phyloP scores from a whole-genome alignment of 106 monocot species.

The Dactylorhiza incarnata region DNA sequence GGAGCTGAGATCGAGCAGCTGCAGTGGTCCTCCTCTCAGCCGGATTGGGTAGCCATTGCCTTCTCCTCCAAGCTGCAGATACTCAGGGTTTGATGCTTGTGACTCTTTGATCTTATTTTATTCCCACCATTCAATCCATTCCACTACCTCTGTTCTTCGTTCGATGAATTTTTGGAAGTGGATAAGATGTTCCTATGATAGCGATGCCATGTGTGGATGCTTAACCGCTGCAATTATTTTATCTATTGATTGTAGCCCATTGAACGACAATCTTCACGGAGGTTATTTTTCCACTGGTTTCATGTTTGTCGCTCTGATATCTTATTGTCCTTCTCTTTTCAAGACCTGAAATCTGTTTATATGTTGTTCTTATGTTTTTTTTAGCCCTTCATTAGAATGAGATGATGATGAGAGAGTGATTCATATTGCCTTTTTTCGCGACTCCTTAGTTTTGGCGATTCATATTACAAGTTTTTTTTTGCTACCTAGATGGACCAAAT shows the following conservation, averaged over 20 bases:
- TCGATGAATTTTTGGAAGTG: too few species aligned
- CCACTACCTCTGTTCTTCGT: background rate
- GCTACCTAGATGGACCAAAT: too few species aligned
- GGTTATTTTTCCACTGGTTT: background rate
- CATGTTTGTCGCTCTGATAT: background rate
- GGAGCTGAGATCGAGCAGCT: slow-evolving; percentile 98
- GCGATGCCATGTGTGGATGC: background rate
- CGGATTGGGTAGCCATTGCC: slow-evolving; percentile 94
- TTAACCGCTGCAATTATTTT: background rate
- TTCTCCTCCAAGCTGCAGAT: slow-evolving; percentile 85
- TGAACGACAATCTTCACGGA: background rate
- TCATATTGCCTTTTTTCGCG: background rate
- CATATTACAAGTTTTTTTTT: too few species aligned
- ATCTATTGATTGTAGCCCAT: background rate
- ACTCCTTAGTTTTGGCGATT: too few species aligned
- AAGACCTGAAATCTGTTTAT: background rate
- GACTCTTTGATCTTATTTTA: background rate
- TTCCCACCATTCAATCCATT: background rate
- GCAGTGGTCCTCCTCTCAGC: slow-evolving; percentile 95
- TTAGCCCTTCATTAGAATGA: background rate
- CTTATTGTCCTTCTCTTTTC: background rate
- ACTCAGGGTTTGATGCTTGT: slow-evolving; percentile 57
- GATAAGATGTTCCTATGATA: background rate
- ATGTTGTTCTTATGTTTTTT: background rate
- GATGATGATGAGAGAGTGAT: background rate